Evolutionary conservation across 192 early-diverging fungal species (phyloP).

Genomic region (Fimicolochytrium jonesii): DNA sequence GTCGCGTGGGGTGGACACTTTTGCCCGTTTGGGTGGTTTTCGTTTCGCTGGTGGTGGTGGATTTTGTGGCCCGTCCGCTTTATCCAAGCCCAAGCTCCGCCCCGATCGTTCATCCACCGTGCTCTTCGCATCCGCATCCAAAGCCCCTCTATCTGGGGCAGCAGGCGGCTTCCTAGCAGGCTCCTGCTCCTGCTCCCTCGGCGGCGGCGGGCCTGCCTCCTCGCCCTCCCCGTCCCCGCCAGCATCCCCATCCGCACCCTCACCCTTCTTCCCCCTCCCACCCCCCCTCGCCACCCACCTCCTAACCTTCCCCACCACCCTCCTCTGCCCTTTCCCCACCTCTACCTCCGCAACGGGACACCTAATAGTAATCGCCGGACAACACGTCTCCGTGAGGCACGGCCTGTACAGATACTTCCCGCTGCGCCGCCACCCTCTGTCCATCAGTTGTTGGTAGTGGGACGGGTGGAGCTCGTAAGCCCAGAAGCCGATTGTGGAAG

Average conservation of each 20-base stretch:
- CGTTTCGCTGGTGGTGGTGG: no score
- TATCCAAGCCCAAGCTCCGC: no score
- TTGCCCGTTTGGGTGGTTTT: slow-evolving; percentile 8
- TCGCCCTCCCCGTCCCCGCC: slow-evolving; percentile 26
- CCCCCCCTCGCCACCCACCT: slow-evolving; percentile 25
- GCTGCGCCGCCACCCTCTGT: slow-evolving; percentile 72
- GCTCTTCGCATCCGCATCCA: no score
- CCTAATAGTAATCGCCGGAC: slow-evolving; percentile 72
- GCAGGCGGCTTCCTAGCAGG: no score
- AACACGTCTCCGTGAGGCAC: slow-evolving; percentile 59
- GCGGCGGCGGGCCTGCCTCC: no score
- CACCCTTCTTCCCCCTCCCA: not conserved
- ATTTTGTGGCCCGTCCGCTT: no score
- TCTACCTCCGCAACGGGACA: slow-evolving; percentile 53
- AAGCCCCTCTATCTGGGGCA: no score
- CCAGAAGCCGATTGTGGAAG: slow-evolving; percentile 58
- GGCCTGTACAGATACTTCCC: slow-evolving; percentile 76
- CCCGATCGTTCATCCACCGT: no score
- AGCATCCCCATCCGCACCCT: not conserved
- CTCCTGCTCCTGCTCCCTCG: no score
- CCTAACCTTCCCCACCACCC: slow-evolving; percentile 61
- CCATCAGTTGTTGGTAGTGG: slow-evolving; percentile 54
- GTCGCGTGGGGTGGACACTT: not conserved
- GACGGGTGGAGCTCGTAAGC: slow-evolving; percentile 48
- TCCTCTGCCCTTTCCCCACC: slow-evolving; percentile 60